A percentile compares a stretch with the other conserved stretches of the same genome.
Conservation (phyloP, 2,329 filamentous ascomycete species). For the Dactylellina parvicollis region DNA sequence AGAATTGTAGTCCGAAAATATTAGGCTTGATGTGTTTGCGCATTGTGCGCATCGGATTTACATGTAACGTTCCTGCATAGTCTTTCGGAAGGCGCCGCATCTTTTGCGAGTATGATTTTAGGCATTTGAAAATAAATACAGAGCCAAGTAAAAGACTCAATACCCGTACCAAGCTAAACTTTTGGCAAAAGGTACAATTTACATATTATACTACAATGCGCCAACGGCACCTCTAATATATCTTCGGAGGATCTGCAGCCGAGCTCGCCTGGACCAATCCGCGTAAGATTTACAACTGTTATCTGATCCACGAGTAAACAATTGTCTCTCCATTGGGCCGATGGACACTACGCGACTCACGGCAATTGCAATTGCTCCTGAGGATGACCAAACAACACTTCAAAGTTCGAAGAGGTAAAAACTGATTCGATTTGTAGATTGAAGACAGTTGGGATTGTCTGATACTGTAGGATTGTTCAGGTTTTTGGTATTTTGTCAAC, state of each 20-base stretch:
- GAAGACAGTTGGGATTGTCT: too few relatives aligned
- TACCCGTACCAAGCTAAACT: constrained; percentile 26
- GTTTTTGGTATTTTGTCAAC: too few relatives aligned
- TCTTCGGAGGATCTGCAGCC: constrained; percentile 6
- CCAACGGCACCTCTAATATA: constrained; percentile 13
- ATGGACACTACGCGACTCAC: too few relatives aligned
- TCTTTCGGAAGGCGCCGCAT: constrained; percentile 40
- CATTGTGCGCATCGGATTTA: neutral
- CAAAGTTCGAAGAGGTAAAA: too few relatives aligned
- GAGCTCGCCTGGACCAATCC: neutral
- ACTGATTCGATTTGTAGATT: too few relatives aligned
- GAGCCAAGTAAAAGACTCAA: constrained; percentile 13
- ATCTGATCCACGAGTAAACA: too few relatives aligned
- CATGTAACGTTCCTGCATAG: constrained; percentile 34
- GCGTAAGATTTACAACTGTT: constrained; percentile 12
- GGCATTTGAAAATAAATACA: constrained; percentile 33
- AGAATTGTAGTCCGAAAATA: constrained; percentile 29
- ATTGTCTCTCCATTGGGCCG: too few relatives aligned
- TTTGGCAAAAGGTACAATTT: constrained; percentile 31
- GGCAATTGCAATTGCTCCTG: too few relatives aligned
- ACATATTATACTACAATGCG: neutral
- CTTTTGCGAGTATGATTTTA: constrained; percentile 29
- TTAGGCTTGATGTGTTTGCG: neutral
- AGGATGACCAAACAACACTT: too few relatives aligned
- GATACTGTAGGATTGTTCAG: too few relatives aligned